Base-by-base conservation (phyloP, 2,329 filamentous ascomycete genomes). In the Colletotrichum sidae region DNA sequence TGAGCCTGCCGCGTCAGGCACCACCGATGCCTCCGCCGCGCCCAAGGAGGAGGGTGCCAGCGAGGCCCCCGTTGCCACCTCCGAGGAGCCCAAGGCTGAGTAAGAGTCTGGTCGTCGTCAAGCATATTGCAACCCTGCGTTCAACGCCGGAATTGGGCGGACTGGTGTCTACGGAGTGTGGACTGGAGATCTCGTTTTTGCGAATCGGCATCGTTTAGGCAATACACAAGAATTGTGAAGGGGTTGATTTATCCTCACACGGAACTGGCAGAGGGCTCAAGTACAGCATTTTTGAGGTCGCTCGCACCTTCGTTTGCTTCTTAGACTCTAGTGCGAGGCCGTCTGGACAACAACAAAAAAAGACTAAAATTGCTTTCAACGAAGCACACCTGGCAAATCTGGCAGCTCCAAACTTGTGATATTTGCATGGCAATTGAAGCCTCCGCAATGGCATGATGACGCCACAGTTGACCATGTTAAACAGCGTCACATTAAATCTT, bases 21-120 rank as follows among this genome's bases (percentile, higher is more conserved):
- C 86, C 69, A 77, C 84, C 66, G 88, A 89, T 74, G 82, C 84
- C 73, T 82, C 89, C 69, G 79, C 89, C 66, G 82, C 83, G 69
- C 81, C 64, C 44, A 67, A 67, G 64, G 64, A 67, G 50, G 64
- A 67, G 54, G 55, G 64, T 55, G 53, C 64, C 49, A 42, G 60
- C 10, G 64, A 58, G 60, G 54, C 60, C 50, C 54, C 64, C 49
- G 60, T 83, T 67, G 80, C 85, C 63, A 72, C 83, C 65, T 75
- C 82, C 60, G 86, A 89, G 78, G 92, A 93, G 85, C 80, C 87
- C 74, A 94, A 93, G 89, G 82, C 84, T 75, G 86, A 88, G 83
- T 89, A 88, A 80, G 67, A 66, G 59, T 64, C 67, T 57, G 46
- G 56, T 68, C 54, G 44, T 25, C 50, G 56, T 68, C 25, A 25